A percentile compares a stretch with the other conserved stretches of the same genome.
Evolutionary conservation across 257 asterid species (phyloP).

Genomic region (Plantago ovata): DNA sequence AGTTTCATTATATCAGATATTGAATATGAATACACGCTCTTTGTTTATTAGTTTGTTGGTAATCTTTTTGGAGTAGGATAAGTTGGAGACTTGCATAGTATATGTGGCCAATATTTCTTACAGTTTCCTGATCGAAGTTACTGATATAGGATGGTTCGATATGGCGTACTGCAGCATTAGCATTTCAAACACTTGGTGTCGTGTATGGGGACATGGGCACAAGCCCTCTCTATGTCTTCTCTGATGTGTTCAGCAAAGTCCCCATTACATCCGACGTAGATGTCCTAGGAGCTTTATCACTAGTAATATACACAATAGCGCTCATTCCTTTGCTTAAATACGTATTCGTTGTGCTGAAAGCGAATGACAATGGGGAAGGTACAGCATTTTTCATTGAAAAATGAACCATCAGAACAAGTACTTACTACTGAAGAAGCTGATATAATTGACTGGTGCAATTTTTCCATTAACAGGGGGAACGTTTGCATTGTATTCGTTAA

Average conservation of each 20-base stretch:
- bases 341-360: constrained; percentile 85
- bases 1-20: too few species aligned
- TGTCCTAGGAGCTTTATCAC: constrained; percentile 82
- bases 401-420: neutral
- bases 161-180: constrained; percentile 65
- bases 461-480: constrained; percentile 77
- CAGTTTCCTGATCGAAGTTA: neutral
- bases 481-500: constrained; percentile 84
- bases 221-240: constrained; percentile 83
- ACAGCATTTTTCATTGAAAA: constrained; percentile 13
- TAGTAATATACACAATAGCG: constrained; percentile 91
- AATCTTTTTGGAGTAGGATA: neutral
- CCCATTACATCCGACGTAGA: constrained; percentile 79
- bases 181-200: constrained; percentile 97
- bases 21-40: too few species aligned
- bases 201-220: constrained; percentile 99
- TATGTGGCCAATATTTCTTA: neutral
- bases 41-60: too few species aligned
- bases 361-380: constrained; percentile 98
- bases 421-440: neutral
- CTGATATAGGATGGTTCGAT: constrained; percentile 56
- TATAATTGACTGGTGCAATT: constrained; percentile 22
- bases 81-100: neutral
- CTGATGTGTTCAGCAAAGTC: constrained; percentile 85
- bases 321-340: constrained; percentile 76